A percentile compares a stretch with the other conserved stretches of the same genome.
Conservation (phyloP, 176 grass and related monocot species). For the Zoysia japonica region DNA sequence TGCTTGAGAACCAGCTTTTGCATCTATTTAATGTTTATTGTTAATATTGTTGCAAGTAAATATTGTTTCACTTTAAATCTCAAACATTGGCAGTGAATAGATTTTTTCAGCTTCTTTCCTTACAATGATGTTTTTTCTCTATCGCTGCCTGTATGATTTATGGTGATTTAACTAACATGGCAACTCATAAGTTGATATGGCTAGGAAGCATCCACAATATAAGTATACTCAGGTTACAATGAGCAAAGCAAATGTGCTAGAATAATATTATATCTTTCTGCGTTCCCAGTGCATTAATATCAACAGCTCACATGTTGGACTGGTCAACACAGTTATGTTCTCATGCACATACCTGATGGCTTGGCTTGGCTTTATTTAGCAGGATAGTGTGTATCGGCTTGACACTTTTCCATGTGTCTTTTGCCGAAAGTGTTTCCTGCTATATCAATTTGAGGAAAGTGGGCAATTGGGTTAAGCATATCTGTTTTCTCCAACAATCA, state of each 20-base stretch:
- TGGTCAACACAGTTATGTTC: neutral
- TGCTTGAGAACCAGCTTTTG: slow-evolving; percentile 20
- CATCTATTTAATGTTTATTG: neutral
- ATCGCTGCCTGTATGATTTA: neutral
- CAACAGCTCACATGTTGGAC: neutral
- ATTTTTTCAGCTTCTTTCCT: neutral
- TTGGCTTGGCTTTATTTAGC: slow-evolving; percentile 20
- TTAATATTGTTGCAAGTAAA: slow-evolving; percentile 15
- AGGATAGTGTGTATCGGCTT: slow-evolving; percentile 71
- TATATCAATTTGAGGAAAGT: slow-evolving; percentile 56
- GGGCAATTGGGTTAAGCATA: slow-evolving; percentile 78
- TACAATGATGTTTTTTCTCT: neutral
- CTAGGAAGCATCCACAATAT: neutral
- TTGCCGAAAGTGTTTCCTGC: slow-evolving; percentile 69
- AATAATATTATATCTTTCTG: neutral
- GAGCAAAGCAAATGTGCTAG: neutral
- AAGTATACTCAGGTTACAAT: neutral
- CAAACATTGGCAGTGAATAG: slow-evolving; percentile 25
- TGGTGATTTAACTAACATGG: neutral
- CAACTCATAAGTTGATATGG: neutral
- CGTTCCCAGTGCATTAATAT: neutral
- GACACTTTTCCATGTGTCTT: slow-evolving; percentile 36
- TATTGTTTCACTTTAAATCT: slow-evolving; percentile 25
- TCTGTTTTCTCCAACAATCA: slow-evolving; percentile 77
- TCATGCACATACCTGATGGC: neutral